These are phyloP conservation scores for Agaricus sinodeliciosus DNA, from an alignment of 768 basidiomycete genomes.

Conservation along the genomic window DNA sequence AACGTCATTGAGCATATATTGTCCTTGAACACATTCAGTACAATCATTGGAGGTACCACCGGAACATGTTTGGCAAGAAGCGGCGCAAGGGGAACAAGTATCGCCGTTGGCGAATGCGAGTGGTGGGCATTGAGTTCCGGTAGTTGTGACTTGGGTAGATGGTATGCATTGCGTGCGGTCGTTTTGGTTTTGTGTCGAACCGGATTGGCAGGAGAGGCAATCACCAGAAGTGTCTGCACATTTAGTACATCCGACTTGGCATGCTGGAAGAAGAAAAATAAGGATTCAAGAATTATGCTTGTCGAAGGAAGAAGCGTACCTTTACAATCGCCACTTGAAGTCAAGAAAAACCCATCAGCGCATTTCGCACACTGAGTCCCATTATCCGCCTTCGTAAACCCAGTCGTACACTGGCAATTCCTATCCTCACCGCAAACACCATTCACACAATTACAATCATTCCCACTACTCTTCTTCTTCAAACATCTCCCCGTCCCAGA, in stretches of 20 bases:
- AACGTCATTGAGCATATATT: slow-evolving; percentile 52
- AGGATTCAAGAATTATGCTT: slow-evolving; percentile 31
- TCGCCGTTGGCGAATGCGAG: slow-evolving; percentile 52
- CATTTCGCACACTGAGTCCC: slow-evolving; percentile 76
- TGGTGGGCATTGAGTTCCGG: slow-evolving; percentile 54
- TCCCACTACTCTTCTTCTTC: slow-evolving; percentile 23
- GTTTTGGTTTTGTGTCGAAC: slow-evolving; percentile 57
- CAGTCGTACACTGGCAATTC: slow-evolving; percentile 67
- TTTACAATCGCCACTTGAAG: slow-evolving; percentile 66
- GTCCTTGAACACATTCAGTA: slow-evolving; percentile 54
- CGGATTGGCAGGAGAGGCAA: slow-evolving; percentile 64
- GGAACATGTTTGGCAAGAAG: slow-evolving; percentile 62
- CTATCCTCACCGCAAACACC: slow-evolving; percentile 66
- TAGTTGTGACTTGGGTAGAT: slow-evolving; percentile 39
- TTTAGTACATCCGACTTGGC: slow-evolving; percentile 65
- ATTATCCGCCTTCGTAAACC: slow-evolving; percentile 63
- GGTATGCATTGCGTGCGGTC: slow-evolving; percentile 63
- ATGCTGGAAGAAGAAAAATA: slow-evolving; percentile 45
- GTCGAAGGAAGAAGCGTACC: slow-evolving; percentile 32
- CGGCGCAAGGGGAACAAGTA: slow-evolving; percentile 51
- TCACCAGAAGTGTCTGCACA: slow-evolving; percentile 61
- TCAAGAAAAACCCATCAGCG: slow-evolving; percentile 66
- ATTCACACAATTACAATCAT: slow-evolving; percentile 67
- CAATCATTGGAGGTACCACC: slow-evolving; percentile 63
- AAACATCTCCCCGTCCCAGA: slow-evolving; percentile 70